Evolutionary conservation across 345 rosid genomes (phyloP).

Genomic region (Syzygium jambos): DNA sequence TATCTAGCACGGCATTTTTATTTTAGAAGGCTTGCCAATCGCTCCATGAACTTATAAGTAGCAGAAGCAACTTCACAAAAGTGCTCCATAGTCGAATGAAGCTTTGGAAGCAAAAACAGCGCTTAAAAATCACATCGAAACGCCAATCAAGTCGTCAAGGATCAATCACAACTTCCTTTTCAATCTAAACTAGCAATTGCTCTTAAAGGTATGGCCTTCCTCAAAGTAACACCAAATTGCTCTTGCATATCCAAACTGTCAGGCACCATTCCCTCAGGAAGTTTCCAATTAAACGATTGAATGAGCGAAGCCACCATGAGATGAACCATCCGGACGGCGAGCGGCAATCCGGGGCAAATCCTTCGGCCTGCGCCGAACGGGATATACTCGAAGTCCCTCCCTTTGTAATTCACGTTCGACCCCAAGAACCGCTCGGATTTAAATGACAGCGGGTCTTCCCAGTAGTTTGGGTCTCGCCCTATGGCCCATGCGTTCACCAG

Average conservation of each 20-base stretch:
- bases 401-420: not conserved
- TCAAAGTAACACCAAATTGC: constrained; percentile 12
- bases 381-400: constrained; percentile 8
- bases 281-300: constrained; percentile 13
- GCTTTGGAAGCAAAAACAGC: not conserved
- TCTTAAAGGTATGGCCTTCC: constrained; percentile 2
- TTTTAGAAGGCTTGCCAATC: too few relatives aligned
- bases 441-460: constrained; percentile 1
- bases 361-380: constrained; percentile 18
- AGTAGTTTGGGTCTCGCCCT: constrained; percentile 7
- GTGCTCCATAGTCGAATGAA: not conserved
- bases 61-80: too few relatives aligned
- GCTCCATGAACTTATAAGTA: too few relatives aligned
- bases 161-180: not conserved
- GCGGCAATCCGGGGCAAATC: constrained; percentile 13
- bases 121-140: not conserved
- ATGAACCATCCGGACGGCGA: constrained; percentile 13
- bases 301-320: constrained; percentile 14
- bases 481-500: constrained; percentile 15
- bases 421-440: constrained; percentile 9
- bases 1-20: too few relatives aligned
- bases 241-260: constrained; percentile 10
- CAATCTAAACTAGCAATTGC: constrained; percentile 4
- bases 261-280: constrained; percentile 6
- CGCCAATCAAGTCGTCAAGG: not conserved